Conservation (phyloP, 371 early-diverging fungal genomes). For the Mucor irregularis region DNA sequence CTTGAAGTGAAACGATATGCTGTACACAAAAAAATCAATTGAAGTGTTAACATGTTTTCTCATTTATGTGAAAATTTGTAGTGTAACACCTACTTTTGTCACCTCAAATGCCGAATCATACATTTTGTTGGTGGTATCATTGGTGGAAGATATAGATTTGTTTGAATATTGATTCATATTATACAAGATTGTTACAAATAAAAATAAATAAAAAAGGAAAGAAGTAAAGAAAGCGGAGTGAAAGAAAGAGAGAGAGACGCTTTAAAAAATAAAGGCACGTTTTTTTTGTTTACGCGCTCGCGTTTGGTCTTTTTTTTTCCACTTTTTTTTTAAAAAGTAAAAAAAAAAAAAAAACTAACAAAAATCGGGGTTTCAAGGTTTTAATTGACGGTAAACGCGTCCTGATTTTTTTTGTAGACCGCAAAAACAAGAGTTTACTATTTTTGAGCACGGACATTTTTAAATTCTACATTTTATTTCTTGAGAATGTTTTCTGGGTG, state of each 20-base stretch:
- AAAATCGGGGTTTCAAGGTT: too few relatives aligned
- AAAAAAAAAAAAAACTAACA: background rate
- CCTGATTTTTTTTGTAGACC: background rate
- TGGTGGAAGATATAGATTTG: too few relatives aligned
- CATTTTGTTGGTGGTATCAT: too few relatives aligned
- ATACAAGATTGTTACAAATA: background rate
- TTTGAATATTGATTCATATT: too few relatives aligned
- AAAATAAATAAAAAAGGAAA: background rate
- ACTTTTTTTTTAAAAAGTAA: background rate
- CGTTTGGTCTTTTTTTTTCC: background rate
- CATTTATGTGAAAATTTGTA: slow-evolving; percentile 5
- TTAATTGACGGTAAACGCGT: slow-evolving; percentile 2
- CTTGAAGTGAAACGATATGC: slow-evolving; percentile 31
- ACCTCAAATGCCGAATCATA: slow-evolving; percentile 10
- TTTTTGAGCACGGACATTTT: too few relatives aligned
- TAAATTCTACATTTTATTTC: too few relatives aligned
- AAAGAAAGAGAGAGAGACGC: too few relatives aligned
- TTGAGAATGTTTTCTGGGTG: slow-evolving; percentile 42
- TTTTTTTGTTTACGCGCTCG: background rate
- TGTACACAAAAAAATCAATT: slow-evolving; percentile 2
- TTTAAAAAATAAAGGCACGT: background rate
- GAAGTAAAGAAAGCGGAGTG: background rate
- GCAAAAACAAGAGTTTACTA: background rate
- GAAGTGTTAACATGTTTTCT: slow-evolving; percentile 5
- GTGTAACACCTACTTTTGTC: slow-evolving; percentile 19